Evolutionary conservation across 768 basidiomycete genomes (phyloP), one percentile per base, ranked within the genome.

Genomic region (Nidula microcarpa): DNA sequence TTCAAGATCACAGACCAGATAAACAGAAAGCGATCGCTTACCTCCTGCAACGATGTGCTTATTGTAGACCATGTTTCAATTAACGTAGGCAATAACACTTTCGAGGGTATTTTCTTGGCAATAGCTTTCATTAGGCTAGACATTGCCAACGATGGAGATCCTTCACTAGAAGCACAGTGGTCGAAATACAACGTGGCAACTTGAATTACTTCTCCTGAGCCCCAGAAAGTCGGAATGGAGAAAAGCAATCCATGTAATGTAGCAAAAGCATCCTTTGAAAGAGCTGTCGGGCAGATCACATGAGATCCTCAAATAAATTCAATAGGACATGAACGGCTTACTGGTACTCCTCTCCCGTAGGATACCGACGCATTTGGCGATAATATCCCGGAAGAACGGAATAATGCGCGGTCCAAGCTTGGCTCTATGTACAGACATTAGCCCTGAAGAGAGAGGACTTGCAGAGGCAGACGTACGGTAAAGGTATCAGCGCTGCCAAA

Each of bases 391-490:
- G 70, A 97, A 87, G 68, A 84, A 79, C 4, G 96, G 93, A 48
- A 99, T 93, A 48, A 94, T 77, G 0, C 96, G 86, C 9, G 95
- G 92, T 0, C 91, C 93, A 17, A 98, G 79, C 45, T 86, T 84
- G 16, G 75, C 65, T 16, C 93, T 96, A 60, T 13, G 44, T 4
- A 36, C 33, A 37, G 52, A 36, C 54, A 50, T 64, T 43, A 59
- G 53, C 18, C 36, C 45, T 13, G 23, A 17, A 18, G 13, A 43
- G 13, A 23, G 35, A 43, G 34, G 45, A 52, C 23, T 30, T 4
- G 23, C 23, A 41, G 33, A 18, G 2, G 45, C 52, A 33, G 18
- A 76, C 80, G 33, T 64, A 93, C 88, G 82, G 74, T 53, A 94
- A 74, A 34, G 82, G 74, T 4, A 80, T 67, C 33, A 94, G 65